Evolutionary conservation across 768 basidiomycete genomes (phyloP).

Genomic region (Collybiopsis luxurians): DNA sequence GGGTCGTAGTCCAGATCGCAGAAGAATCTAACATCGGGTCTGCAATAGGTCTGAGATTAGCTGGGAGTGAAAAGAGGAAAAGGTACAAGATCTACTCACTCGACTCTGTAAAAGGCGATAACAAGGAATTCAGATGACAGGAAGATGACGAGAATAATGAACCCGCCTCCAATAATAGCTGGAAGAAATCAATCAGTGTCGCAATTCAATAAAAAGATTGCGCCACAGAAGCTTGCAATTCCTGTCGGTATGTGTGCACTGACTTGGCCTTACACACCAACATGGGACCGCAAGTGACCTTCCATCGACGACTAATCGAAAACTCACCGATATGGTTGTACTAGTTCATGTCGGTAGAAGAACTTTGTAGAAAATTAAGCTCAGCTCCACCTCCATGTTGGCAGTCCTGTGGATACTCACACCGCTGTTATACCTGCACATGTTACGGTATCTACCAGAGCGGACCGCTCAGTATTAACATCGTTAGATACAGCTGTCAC

Average conservation of each 20-base stretch:
- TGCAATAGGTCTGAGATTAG: conserved; percentile 21
- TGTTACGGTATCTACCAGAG: conserved; percentile 72
- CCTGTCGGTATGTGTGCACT: neutral
- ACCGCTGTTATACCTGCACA: conserved; percentile 95
- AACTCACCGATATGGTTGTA: conserved; percentile 56
- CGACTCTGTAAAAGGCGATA: conserved; percentile 47
- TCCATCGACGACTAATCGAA: neutral
- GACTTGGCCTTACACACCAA: neutral
- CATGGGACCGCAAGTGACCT: neutral
- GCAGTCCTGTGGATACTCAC: conserved; percentile 38
- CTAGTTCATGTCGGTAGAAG: conserved; percentile 79
- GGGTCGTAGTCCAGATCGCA: conserved; percentile 61
- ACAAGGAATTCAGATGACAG: neutral
- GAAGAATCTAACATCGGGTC: conserved; percentile 70
- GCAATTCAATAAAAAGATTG: neutral
- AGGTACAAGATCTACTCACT: conserved; percentile 44
- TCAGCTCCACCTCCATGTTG: conserved; percentile 10
- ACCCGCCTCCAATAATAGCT: conserved; percentile 74
- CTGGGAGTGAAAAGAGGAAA: neutral
- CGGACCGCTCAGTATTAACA: neutral
- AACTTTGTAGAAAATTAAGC: conserved; percentile 40
- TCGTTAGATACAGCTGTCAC: neutral
- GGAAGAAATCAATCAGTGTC: neutral
- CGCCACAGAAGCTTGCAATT: neutral
- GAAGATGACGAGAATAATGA: neutral